Evolutionary conservation across 2,329 filamentous ascomycete genomes (phyloP).

Genomic region (Xylaria sp.): DNA sequence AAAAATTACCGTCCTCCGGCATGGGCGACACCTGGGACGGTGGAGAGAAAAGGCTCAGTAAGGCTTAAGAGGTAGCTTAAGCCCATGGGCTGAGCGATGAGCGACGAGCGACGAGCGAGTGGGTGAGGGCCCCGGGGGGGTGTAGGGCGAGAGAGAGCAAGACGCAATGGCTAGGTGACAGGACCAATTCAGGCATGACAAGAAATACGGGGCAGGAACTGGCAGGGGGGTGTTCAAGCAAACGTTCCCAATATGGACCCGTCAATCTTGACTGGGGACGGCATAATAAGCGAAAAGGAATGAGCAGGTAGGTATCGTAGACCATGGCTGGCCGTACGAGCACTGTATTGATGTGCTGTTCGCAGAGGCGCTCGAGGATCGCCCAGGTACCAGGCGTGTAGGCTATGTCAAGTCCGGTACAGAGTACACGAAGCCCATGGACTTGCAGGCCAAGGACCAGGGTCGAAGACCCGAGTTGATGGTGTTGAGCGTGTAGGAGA

Average conservation of each 20-base stretch:
- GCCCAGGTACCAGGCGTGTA: conserved; percentile 18
- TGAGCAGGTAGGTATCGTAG: conserved; percentile 10
- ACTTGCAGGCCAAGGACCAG: conserved; percentile 22
- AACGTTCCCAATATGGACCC: conserved; percentile 16
- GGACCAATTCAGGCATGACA: conserved; percentile 3
- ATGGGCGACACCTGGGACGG: conserved; percentile 15
- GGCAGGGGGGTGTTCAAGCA: conserved; percentile 14
- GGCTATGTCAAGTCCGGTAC: conserved; percentile 19
- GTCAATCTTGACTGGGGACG: conserved; percentile 24
- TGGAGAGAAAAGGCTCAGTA: conserved; percentile 20
- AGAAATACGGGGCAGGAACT: conserved; percentile 25
- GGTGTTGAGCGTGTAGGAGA: conserved; percentile 22
- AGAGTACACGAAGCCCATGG: conserved; percentile 18
- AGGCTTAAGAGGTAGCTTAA: conserved; percentile 12
- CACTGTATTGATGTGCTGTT: conserved; percentile 19
- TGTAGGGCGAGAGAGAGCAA: too few relatives aligned
- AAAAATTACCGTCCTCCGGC: conserved; percentile 16
- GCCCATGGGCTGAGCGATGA: neutral
- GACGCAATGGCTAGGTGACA: conserved; percentile 7
- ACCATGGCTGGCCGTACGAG: conserved; percentile 13
- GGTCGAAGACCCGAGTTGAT: conserved; percentile 23
- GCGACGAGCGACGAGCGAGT: too few relatives aligned
- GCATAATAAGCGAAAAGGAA: conserved; percentile 20
- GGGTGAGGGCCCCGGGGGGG: conserved; percentile 15
- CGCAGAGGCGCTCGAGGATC: conserved; percentile 8